Percentiles rank a stretch among this genome's conserved stretches.
Evolutionary conservation across 2,329 filamentous ascomycete genomes (phyloP).

Genomic region (Ampelomyces quisqualis): DNA sequence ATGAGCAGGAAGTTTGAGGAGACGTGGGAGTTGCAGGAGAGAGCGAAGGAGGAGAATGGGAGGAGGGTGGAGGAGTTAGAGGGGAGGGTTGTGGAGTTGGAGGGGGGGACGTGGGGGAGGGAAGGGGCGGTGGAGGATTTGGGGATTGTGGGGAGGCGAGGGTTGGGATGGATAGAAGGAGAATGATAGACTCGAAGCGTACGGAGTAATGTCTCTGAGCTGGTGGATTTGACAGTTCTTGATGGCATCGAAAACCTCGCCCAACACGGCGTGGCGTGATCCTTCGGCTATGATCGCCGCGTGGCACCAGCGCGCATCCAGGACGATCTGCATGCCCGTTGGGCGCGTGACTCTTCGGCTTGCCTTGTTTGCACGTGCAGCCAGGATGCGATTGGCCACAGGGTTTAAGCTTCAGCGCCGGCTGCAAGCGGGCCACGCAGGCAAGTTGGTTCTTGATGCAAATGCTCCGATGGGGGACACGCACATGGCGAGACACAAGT

Average conservation of each 20-base stretch:
- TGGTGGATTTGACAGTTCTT: not conserved
- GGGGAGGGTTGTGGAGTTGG: conserved; percentile 57
- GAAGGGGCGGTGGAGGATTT: conserved; percentile 70
- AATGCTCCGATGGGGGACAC: conserved; percentile 14
- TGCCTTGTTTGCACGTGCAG: conserved; percentile 26
- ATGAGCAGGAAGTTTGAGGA: conserved; percentile 62
- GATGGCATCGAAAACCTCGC: not conserved
- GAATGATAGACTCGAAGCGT: not conserved
- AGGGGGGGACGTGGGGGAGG: conserved; percentile 73
- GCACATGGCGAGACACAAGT: not conserved
- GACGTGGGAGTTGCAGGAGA: conserved; percentile 63
- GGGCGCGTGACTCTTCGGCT: conserved; percentile 37
- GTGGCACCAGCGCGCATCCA: conserved; percentile 3
- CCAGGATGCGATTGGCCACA: conserved; percentile 26
- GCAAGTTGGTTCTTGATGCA: too few relatives aligned
- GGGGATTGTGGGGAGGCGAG: conserved; percentile 28
- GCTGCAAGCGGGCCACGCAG: conserved; percentile 20
- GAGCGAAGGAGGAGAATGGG: conserved; percentile 56
- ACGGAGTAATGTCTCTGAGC: too few relatives aligned
- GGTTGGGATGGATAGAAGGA: not conserved
- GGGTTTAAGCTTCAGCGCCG: conserved; percentile 33
- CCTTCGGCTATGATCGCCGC: conserved; percentile 15
- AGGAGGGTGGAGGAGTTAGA: conserved; percentile 56
- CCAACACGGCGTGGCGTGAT: conserved; percentile 16
- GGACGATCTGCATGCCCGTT: conserved; percentile 40